These are phyloP conservation scores for Cryptococcus floricola DNA, from an alignment of 1,284 basidiomycete genomes.

Conservation along the genomic window DNA sequence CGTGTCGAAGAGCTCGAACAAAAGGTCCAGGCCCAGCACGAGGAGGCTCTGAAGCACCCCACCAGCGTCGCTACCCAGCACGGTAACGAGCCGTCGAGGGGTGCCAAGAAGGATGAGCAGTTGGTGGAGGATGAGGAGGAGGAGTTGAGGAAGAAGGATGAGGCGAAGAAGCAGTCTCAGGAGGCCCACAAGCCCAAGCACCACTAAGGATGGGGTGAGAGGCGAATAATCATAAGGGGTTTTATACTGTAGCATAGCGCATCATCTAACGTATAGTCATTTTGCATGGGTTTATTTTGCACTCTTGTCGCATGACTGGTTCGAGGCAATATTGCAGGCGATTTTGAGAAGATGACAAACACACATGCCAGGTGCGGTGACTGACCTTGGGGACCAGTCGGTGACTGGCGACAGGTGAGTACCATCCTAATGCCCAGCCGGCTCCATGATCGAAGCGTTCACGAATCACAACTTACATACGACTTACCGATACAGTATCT, in stretches of 20 bases:
- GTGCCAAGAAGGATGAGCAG: constrained; percentile 37
- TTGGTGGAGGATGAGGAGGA: constrained; percentile 35
- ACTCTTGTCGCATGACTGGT: no score
- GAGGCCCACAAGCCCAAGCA: constrained; percentile 25
- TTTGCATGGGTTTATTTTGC: no score
- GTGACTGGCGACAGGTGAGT: no score
- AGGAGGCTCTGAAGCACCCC: constrained; percentile 26
- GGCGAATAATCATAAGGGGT: background rate
- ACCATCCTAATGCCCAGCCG: no score
- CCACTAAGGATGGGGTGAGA: constrained; percentile 10
- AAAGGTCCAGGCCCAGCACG: constrained; percentile 22
- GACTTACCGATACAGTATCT: no score
- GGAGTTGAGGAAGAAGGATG: constrained; percentile 27
- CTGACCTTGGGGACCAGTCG: no score
- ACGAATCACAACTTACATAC: no score
- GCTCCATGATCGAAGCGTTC: no score
- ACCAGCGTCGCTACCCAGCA: constrained; percentile 30
- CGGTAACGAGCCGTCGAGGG: constrained; percentile 35
- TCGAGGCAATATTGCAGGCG: no score
- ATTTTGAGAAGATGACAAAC: no score
- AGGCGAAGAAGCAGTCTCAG: constrained; percentile 30
- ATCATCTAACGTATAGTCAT: no score
- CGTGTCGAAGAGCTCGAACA: constrained; percentile 25
- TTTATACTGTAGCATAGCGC: background rate
- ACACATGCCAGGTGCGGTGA: no score